These are phyloP conservation scores for Mycosphaerella arachidis DNA, from an alignment of 2,329 filamentous ascomycete species.

Conservation along the genomic window DNA sequence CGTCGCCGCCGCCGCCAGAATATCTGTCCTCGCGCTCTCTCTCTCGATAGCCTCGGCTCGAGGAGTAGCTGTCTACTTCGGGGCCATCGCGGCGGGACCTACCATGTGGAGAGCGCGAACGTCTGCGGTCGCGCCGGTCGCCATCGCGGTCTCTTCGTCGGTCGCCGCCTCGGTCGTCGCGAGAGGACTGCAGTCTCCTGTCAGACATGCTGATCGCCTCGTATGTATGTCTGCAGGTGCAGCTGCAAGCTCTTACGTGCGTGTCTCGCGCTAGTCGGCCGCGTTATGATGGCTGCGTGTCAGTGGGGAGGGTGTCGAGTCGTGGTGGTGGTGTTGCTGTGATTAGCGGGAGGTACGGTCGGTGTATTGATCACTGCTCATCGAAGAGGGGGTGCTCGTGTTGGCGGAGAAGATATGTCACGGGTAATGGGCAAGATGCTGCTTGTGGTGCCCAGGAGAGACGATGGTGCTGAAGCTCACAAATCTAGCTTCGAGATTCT, in stretches of 20 bases:
- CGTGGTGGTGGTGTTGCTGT: not conserved
- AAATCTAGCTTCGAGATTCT: not conserved
- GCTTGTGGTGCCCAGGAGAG: not conserved
- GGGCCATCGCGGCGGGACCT: constrained; percentile 34
- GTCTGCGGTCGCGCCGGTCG: constrained; percentile 57
- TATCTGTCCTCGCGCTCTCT: constrained; percentile 92
- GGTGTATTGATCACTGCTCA: not conserved
- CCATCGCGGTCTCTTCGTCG: constrained; percentile 45
- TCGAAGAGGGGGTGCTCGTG: not conserved
- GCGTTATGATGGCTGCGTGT: constrained; percentile 5
- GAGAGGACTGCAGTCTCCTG: constrained; percentile 40
- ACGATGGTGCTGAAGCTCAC: not conserved
- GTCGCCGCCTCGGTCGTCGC: constrained; percentile 41
- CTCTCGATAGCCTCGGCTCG: constrained; percentile 86
- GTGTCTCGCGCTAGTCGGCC: constrained; percentile 2
- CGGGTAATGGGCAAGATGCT: not conserved
- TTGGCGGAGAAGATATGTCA: not conserved
- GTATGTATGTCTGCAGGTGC: constrained; percentile 14
- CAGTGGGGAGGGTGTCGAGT: constrained; percentile 3
- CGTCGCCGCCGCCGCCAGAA: constrained; percentile 47
- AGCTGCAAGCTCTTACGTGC: constrained; percentile 29
- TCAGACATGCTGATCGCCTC: constrained; percentile 33
- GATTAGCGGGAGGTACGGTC: not conserved
- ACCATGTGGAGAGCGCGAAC: constrained; percentile 83
- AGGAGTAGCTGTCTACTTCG: constrained; percentile 82